Evolutionary conservation across 257 asterid genomes (phyloP).

Genomic region (Coffea canephora): DNA sequence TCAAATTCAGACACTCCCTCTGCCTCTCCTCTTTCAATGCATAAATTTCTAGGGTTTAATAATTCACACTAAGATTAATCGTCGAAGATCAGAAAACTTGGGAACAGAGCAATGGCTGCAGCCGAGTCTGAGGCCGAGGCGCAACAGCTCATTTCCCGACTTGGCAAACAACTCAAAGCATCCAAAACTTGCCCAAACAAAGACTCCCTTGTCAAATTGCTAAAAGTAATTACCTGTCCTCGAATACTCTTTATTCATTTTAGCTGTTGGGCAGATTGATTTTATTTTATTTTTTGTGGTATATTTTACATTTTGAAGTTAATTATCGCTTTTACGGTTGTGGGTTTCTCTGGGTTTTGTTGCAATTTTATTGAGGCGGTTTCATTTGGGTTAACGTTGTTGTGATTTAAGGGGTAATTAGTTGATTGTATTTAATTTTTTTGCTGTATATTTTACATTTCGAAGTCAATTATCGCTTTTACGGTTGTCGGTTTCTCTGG

Average conservation of each 20-base stretch:
- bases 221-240: constrained; percentile 37
- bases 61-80: too few species aligned
- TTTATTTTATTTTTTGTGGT: neutral
- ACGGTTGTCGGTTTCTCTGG: neutral
- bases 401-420: too few species aligned
- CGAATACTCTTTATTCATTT: neutral
- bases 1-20: neutral
- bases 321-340: neutral
- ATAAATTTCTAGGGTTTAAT: neutral
- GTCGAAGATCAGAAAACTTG: neutral
- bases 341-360: neutral
- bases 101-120: constrained; percentile 45
- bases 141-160: constrained; percentile 29
- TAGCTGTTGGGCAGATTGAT: neutral
- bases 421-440: too few species aligned
- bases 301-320: neutral
- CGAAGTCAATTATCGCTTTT: neutral
- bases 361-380: too few species aligned
- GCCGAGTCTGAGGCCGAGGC: constrained; percentile 42
- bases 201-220: constrained; percentile 51
- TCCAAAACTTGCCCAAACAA: constrained; percentile 57
- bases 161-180: constrained; percentile 50
- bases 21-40: neutral
- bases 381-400: too few species aligned
- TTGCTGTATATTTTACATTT: neutral